Evolutionary conservation across 352 stramenopile genomes (phyloP), one percentile per base, ranked within the genome.

Genomic region (Aphanomyces stellatus): DNA sequence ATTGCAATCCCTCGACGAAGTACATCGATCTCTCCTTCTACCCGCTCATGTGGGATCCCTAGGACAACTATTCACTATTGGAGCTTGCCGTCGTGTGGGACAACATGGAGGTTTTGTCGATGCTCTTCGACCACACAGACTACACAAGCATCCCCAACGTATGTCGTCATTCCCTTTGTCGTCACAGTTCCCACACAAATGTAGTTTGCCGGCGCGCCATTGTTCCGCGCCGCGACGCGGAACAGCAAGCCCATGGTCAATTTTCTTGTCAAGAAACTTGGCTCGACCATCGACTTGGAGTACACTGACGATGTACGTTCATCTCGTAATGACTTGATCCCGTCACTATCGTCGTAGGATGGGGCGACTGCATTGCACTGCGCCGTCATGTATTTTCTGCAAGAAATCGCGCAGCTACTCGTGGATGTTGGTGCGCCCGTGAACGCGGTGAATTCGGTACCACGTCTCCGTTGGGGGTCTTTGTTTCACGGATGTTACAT

Each of bases 111-210:
- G 22, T 57, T n/a, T 7, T 57, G 25, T 33, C 49, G 30, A 19
- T 33, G 22, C 7, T 57, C 30, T 40, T 57, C 13, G 49, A 57
- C 17, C 25, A 34, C 11, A 37, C 49, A 4, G 33, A 57, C 49
- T 57, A 57, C 49, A 57, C 30, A 24, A 19, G 7, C 49, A 57
- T 57, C 27, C 49, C 49, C 30, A 57, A 57, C 13, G 49, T 57
- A 33, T n/a, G 7, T 57, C 30, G 13, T 53, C 46, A 28, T 22
- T 53, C 13, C n/a, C n/a, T n/a, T 46, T 11, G 37, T 46, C n/a
- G 37, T n/a, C 37, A 11, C 1, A 19, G 37, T 19, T 46, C 11
- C 13, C 37, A 46, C 13, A 46, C n/a, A 11, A n/a, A 4, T 3
- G 7, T 57, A 57, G 49, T 57, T 34, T 24, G 25, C 30, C 13